Conservation (phyloP, 257 asterid genomes). For the Penstemon davidsonii region DNA sequence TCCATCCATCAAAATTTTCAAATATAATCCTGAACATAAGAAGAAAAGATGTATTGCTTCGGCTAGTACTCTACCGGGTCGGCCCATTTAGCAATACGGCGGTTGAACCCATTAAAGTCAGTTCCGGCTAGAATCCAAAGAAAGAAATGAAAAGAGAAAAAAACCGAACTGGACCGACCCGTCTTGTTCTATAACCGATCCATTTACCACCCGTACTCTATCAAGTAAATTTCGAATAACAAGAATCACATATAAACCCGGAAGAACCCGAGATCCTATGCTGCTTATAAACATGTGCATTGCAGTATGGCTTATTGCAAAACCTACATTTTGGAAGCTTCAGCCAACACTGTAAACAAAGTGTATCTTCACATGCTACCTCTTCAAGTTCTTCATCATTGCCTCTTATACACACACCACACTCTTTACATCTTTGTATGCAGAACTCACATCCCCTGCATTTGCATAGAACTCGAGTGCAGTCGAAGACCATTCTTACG, state of each 20-base stretch:
- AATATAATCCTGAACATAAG: no score
- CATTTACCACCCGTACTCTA: background rate
- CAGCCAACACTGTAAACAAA: constrained; percentile 77
- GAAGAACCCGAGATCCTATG: constrained; percentile 22
- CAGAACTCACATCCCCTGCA: constrained; percentile 65
- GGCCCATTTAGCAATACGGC: no score
- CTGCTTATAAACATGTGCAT: constrained; percentile 45
- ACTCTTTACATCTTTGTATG: constrained; percentile 65
- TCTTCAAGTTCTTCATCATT: constrained; percentile 47
- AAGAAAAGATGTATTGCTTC: no score
- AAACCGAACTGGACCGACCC: no score
- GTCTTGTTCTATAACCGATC: no score
- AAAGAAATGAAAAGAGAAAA: no score
- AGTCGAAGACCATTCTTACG: constrained; percentile 55
- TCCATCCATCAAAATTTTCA: no score
- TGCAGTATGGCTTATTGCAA: constrained; percentile 79
- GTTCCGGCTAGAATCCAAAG: no score
- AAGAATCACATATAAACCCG: constrained; percentile 53
- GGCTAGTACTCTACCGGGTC: no score
- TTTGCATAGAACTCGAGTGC: constrained; percentile 48
- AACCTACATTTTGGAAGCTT: constrained; percentile 67
- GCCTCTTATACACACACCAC: constrained; percentile 59
- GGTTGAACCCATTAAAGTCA: no score
- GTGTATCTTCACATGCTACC: constrained; percentile 50
- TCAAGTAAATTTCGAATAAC: constrained; percentile 34